A percentile compares a stretch with the other conserved stretches of the same genome.
Evolutionary conservation across 1,284 basidiomycete genomes (phyloP).

Genomic region (Neolentinus lepideus): DNA sequence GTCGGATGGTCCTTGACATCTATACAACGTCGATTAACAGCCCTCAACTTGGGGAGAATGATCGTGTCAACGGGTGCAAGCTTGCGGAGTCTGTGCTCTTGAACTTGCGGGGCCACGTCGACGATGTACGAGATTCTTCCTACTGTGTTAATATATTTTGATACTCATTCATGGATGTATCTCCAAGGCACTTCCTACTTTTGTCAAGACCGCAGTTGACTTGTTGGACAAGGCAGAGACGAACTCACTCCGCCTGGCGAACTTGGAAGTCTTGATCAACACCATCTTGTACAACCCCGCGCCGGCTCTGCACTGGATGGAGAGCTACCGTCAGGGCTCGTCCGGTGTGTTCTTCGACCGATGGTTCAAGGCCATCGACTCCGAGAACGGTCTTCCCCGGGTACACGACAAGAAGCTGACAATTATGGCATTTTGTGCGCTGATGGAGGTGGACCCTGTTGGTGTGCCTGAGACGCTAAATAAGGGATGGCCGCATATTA

Average conservation of each 20-base stretch:
- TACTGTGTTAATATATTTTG: background rate
- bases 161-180: slow-evolving; percentile 1
- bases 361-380: slow-evolving; percentile 71
- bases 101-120: slow-evolving; percentile 69
- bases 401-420: slow-evolving; percentile 90
- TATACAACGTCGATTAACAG: slow-evolving; percentile 72
- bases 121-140: slow-evolving; percentile 51
- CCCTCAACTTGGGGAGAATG: slow-evolving; percentile 74
- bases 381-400: slow-evolving; percentile 60
- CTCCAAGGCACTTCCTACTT: slow-evolving; percentile 37
- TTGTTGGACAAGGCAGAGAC: slow-evolving; percentile 56
- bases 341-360: slow-evolving; percentile 71
- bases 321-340: slow-evolving; percentile 46
- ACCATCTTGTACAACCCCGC: slow-evolving; percentile 81
- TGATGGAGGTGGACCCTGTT: slow-evolving; percentile 61
- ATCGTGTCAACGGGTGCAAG: slow-evolving; percentile 82
- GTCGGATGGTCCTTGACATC: slow-evolving; percentile 80
- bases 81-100: slow-evolving; percentile 79
- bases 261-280: slow-evolving; percentile 81
- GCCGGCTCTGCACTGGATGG: slow-evolving; percentile 72
- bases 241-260: slow-evolving; percentile 62
- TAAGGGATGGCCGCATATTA: slow-evolving; percentile 70
- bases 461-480: slow-evolving; percentile 51
- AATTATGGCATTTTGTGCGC: slow-evolving; percentile 66
- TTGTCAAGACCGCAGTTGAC: slow-evolving; percentile 56